Percentiles rank a stretch among this genome's conserved stretches.
These are phyloP conservation scores for Anethum foeniculum DNA, from an alignment of 140 eudicot species.

Conservation along the genomic window DNA sequence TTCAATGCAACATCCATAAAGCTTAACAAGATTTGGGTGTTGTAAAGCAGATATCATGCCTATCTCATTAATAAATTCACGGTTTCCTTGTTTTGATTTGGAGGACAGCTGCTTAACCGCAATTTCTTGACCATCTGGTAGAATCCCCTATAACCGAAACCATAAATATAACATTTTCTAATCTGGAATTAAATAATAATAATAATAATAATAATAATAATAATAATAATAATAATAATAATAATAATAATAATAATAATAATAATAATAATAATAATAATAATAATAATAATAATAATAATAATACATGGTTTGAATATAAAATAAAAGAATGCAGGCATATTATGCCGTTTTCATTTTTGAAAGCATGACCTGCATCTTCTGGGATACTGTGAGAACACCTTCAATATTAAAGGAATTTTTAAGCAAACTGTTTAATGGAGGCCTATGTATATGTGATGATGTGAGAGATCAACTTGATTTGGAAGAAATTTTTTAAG, in stretches of 20 bases:
- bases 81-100: conserved; percentile 21
- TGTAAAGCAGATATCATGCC: conserved; percentile 17
- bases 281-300: too few relatives aligned
- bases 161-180: not conserved
- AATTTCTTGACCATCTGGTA: conserved; percentile 14
- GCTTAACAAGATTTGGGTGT: conserved; percentile 18
- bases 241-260: too few relatives aligned
- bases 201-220: too few relatives aligned
- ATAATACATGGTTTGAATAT: too few relatives aligned
- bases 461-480: not conserved
- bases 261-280: too few relatives aligned
- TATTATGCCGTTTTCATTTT: not conserved
- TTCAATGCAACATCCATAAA: conserved; percentile 13
- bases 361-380: not conserved
- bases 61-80: conserved; percentile 17
- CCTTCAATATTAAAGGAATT: not conserved
- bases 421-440: not conserved
- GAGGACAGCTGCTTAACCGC: conserved; percentile 18
- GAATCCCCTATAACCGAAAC: conserved; percentile 4
- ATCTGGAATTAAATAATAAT: not conserved
- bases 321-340: not conserved
- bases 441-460: not conserved
- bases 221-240: too few relatives aligned
- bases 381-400: not conserved
- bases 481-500: not conserved